A percentile compares a stretch with the other conserved stretches of the same genome.
Conservation (phyloP, 306 rosid genomes). For the Trichosanthes cucumerina region DNA sequence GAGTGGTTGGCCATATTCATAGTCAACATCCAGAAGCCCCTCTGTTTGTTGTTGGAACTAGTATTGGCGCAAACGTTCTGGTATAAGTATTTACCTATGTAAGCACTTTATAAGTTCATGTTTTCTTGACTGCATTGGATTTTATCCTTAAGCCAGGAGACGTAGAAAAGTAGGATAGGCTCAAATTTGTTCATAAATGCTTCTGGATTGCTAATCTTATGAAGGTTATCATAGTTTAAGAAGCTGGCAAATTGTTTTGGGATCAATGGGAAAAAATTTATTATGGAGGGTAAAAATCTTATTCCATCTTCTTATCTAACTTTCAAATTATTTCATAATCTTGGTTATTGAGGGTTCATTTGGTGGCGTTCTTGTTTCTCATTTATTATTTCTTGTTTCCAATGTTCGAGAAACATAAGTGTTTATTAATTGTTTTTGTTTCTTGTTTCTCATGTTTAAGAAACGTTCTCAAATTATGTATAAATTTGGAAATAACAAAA, state of each 20-base stretch:
- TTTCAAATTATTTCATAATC: background rate
- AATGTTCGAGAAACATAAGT: background rate
- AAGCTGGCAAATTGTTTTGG: background rate
- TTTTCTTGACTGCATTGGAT: background rate
- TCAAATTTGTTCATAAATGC: background rate
- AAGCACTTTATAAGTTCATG: background rate
- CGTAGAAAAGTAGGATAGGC: background rate
- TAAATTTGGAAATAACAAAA: background rate
- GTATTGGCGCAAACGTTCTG: conserved; percentile 91
- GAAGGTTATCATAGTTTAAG: background rate
- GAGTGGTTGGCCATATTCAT: conserved; percentile 58
- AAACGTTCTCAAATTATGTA: background rate
- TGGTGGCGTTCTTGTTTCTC: background rate
- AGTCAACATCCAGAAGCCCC: conserved; percentile 55
- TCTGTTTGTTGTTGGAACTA: conserved; percentile 74
- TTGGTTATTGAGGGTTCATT: background rate
- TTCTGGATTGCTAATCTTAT: background rate
- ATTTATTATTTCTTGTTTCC: background rate
- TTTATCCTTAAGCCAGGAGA: background rate
- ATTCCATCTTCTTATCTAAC: background rate
- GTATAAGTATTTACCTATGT: conserved; percentile 24
- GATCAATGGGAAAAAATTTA: background rate
- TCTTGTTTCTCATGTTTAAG: background rate
- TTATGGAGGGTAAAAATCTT: background rate
- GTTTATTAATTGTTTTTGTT: background rate